These are phyloP conservation scores for Macrophomina pseudophaseolina DNA, from an alignment of 2,329 filamentous ascomycete species.

Conservation along the genomic window DNA sequence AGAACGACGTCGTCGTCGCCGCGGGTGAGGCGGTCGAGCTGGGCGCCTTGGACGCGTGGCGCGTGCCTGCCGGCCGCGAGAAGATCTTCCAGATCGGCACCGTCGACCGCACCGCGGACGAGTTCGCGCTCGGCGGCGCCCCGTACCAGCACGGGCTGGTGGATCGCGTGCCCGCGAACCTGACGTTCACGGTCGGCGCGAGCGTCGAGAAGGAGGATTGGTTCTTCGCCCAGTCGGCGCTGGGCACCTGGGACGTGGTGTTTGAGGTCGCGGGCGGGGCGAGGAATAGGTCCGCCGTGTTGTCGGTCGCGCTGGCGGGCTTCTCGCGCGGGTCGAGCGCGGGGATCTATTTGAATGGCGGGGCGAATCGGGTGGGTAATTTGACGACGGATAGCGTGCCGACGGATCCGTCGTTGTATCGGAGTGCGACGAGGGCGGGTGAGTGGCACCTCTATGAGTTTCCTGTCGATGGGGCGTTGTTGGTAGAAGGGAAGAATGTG, in stretches of 20 bases:
- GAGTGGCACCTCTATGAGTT: slow-evolving; percentile 57
- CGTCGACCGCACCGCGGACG: slow-evolving; percentile 53
- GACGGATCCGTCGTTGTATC: slow-evolving; percentile 55
- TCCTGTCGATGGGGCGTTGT: slow-evolving; percentile 34
- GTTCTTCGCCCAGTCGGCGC: slow-evolving; percentile 54
- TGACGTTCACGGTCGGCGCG: slow-evolving; percentile 52
- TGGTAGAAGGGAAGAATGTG: slow-evolving; percentile 43
- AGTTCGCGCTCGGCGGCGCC: slow-evolving; percentile 51
- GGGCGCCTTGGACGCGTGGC: slow-evolving; percentile 44
- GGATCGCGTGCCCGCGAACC: slow-evolving; percentile 50
- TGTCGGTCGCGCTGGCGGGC: slow-evolving; percentile 52
- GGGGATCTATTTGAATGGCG: slow-evolving; percentile 46
- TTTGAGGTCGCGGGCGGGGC: slow-evolving; percentile 35
- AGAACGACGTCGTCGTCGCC: slow-evolving; percentile 49
- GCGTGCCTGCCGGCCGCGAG: slow-evolving; percentile 41
- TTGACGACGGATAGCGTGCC: slow-evolving; percentile 43
- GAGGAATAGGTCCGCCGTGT: slow-evolving; percentile 34
- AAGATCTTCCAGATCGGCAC: slow-evolving; percentile 57
- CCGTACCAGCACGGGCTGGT: slow-evolving; percentile 54
- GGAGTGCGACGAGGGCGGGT: slow-evolving; percentile 52
- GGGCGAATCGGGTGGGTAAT: slow-evolving; percentile 43
- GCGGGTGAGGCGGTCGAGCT: slow-evolving; percentile 39
- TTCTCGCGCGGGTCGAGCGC: slow-evolving; percentile 51
- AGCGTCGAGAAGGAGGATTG: slow-evolving; percentile 48
- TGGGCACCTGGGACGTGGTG: slow-evolving; percentile 40